A percentile compares a stretch with the other conserved stretches of the same genome.
phyloP scores from a whole-genome alignment of 2,329 filamentous ascomycete species.

The Botrytis galanthina region DNA sequence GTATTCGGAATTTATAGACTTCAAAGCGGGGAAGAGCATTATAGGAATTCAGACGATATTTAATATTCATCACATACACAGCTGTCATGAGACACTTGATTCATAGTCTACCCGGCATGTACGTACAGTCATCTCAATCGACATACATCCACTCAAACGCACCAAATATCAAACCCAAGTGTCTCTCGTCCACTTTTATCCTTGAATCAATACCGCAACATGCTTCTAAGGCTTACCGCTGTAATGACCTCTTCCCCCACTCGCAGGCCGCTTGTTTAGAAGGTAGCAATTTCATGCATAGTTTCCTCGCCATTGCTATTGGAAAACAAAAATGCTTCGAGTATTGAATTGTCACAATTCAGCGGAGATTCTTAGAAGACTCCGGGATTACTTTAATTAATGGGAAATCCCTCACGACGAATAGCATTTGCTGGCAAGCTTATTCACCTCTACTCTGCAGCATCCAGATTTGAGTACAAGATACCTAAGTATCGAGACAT shows the following conservation, averaged over 20 bases:
- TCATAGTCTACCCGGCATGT: rapidly evolving
- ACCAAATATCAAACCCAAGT: background rate
- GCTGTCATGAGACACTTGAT: rapidly evolving
- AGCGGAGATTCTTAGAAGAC: conserved; percentile 40
- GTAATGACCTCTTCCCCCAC: no score
- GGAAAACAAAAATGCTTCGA: conserved; percentile 41
- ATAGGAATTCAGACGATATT: background rate
- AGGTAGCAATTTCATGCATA: conserved; percentile 18
- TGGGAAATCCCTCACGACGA: conserved; percentile 37
- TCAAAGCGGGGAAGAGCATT: rapidly evolving
- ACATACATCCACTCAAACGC: background rate
- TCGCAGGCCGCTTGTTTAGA: background rate
- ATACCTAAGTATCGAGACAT: background rate
- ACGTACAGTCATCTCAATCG: background rate
- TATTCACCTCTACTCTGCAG: no score
- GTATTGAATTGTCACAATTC: conserved; percentile 41
- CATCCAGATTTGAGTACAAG: no score
- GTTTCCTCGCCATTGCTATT: conserved; percentile 37
- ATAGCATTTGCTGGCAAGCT: conserved; percentile 29
- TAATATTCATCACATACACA: no score
- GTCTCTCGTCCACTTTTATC: background rate
- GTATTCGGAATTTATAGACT: background rate
- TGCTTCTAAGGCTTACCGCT: background rate
- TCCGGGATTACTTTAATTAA: conserved; percentile 31
- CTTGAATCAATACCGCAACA: background rate